Evolutionary conservation across 495 filamentous ascomycete genomes (phyloP).

Genomic region (Amniculicola lignicola): DNA sequence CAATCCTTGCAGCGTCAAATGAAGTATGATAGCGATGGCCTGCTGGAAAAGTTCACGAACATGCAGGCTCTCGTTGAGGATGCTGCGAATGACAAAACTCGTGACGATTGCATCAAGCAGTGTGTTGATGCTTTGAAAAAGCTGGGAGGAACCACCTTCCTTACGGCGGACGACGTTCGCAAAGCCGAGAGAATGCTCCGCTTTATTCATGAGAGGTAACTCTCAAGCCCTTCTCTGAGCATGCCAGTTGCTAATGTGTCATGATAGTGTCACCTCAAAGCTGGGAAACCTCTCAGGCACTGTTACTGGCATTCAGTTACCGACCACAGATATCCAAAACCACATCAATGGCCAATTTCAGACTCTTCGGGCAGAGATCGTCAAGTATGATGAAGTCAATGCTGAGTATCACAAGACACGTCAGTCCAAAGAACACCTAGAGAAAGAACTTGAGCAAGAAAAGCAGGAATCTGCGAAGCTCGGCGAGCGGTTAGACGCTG

Average conservation of each 20-base stretch:
- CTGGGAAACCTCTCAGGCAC: not conserved
- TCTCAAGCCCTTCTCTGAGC: not conserved
- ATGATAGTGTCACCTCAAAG: slow-evolving; percentile 16
- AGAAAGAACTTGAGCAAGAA: not conserved
- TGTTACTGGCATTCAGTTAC: not conserved
- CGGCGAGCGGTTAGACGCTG: slow-evolving; percentile 1
- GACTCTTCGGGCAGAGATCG: slow-evolving; percentile 3
- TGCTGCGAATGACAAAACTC: not conserved
- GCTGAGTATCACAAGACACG: slow-evolving; percentile 2
- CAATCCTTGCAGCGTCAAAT: slow-evolving; percentile 13
- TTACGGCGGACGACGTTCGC: slow-evolving; percentile 17
- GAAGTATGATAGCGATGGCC: slow-evolving; percentile 13
- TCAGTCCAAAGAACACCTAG: slow-evolving; percentile 9
- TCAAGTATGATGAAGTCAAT: slow-evolving; percentile 18
- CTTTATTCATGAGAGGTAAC: slow-evolving; percentile 17
- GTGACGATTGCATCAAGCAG: slow-evolving; percentile 8
- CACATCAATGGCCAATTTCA: slow-evolving; percentile 8
- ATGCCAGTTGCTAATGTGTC: not conserved
- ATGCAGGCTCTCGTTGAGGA: slow-evolving; percentile 18
- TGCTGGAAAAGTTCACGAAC: slow-evolving; percentile 33
- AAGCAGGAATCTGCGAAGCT: slow-evolving; percentile 5
- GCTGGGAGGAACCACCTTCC: slow-evolving; percentile 11
- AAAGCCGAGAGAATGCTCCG: slow-evolving; percentile 27
- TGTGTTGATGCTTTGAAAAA: slow-evolving; percentile 7
- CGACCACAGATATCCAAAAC: slow-evolving; percentile 5